Base-by-base conservation (phyloP, 108 stramenopile species). In the Tribonema minus region DNA sequence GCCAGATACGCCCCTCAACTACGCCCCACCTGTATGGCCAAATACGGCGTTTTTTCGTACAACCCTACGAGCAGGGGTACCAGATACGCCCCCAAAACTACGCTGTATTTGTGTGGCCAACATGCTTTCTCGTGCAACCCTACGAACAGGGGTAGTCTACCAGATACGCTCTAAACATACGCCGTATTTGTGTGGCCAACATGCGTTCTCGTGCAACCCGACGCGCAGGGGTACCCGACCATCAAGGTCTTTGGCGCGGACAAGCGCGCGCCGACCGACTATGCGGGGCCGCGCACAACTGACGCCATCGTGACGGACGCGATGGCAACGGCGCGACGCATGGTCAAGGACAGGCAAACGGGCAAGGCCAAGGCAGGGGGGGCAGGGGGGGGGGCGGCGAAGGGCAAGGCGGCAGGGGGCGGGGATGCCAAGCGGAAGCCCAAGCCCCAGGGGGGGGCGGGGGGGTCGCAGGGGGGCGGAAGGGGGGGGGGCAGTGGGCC, bases 221-320 rank as follows among this genome's bases (percentile, higher is more conserved):
- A n/a, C n/a, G n/a, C 23, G n/a, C 80, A 86, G 68, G 85, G 85
- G 7, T 86, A 80, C 63, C 85, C 85, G 3, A 83, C 85, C 32
- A 72, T 86, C 46, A 84, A 84, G 67, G 72, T 86, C 3, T 86
- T 86, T 62, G 85, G 83, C 12, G 77, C 82, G 6, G 85, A 86
- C 70, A 86, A 86, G 85, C 67, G 77, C 1, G 75, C 65, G 58
- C 85, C 85, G 5, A 58, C 58, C 6, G 82, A 83, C 35, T 86
- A 83, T 67, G 31, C 72, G 37, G 85, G 84, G 1, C 58, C 74
- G 34, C 80, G 84, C 35, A 76, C 74, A 1, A 26, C 80, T 67
- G 68, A 27, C 30, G 80, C 67, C 3, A 81, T 85, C 37, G 74
- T 77, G 54, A 4, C 37, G 23, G 84, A 75, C 25, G 80, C 65